These are phyloP conservation scores for Phytophthora multivora DNA, from an alignment of 352 stramenopile genomes.

Conservation along the genomic window DNA sequence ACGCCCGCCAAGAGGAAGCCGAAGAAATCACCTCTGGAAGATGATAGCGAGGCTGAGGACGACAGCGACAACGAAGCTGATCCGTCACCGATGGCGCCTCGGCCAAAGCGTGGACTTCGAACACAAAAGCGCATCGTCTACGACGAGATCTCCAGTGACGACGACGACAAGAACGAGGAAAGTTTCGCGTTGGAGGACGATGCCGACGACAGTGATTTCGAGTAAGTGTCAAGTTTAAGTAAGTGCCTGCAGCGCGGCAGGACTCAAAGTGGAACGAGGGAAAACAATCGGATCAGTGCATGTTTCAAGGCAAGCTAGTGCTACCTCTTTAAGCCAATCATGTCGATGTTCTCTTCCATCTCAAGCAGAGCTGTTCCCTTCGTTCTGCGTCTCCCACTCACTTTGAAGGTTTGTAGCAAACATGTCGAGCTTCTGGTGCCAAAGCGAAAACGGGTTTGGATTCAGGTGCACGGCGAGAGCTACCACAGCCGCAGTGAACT, in stretches of 20 bases:
- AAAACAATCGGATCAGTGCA: slow-evolving; percentile 11
- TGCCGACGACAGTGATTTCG: slow-evolving; percentile 70
- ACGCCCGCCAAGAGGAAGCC: slow-evolving; percentile 27
- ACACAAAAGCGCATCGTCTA: slow-evolving; percentile 57
- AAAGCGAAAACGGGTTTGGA: slow-evolving; percentile 53
- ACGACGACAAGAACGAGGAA: slow-evolving; percentile 40
- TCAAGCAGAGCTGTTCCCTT: slow-evolving; percentile 4
- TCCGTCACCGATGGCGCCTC: slow-evolving; percentile 29
- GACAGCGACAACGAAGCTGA: slow-evolving; percentile 28
- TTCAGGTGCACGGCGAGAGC: slow-evolving; percentile 51
- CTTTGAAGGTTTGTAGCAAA: slow-evolving; percentile 38
- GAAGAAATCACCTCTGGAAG: slow-evolving; percentile 35
- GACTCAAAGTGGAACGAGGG: slow-evolving; percentile 6
- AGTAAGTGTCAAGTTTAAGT: slow-evolving; percentile 27
- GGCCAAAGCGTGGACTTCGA: slow-evolving; percentile 41
- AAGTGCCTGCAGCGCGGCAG: slow-evolving; percentile 16
- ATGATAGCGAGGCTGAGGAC: slow-evolving; percentile 31
- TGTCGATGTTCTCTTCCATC: slow-evolving; percentile 9
- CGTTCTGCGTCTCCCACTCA: slow-evolving; percentile 8
- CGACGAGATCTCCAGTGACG: slow-evolving; percentile 57
- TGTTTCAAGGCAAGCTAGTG: slow-evolving; percentile 4
- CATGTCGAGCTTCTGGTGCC: slow-evolving; percentile 58
- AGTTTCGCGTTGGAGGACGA: slow-evolving; percentile 56
- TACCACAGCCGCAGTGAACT: slow-evolving; percentile 54
- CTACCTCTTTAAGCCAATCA: slow-evolving; percentile 16